Conservation (phyloP, 441 rosid species). For the Erodium chrysanthum region DNA sequence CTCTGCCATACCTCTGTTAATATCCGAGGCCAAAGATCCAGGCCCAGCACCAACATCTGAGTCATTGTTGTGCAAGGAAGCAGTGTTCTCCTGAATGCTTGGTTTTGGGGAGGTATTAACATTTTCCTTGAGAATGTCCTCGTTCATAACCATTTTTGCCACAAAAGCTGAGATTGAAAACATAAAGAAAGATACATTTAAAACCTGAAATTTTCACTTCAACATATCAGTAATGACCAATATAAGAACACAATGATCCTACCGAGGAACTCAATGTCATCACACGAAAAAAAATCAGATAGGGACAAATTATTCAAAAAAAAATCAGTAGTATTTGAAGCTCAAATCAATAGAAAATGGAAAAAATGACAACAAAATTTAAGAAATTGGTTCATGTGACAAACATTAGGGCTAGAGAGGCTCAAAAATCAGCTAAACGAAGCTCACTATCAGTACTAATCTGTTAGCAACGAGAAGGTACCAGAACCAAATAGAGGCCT, state of each 20-base stretch:
- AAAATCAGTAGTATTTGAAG: not conserved
- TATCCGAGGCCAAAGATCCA: slow-evolving; percentile 19
- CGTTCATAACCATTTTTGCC: slow-evolving; percentile 45
- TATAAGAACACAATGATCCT: not conserved
- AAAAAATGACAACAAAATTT: not conserved
- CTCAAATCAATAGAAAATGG: not conserved
- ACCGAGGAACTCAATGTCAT: not conserved
- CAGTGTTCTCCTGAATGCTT: slow-evolving; percentile 24
- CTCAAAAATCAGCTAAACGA: not conserved
- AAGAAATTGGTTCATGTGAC: not conserved
- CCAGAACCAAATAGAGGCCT: not conserved
- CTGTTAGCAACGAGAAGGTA: not conserved
- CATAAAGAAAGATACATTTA: not conserved
- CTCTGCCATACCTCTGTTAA: slow-evolving; percentile 30
- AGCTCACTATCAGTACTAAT: not conserved
- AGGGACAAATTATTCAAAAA: not conserved
- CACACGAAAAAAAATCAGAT: not conserved
- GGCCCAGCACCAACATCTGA: slow-evolving; percentile 20
- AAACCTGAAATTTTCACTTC: not conserved
- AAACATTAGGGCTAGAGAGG: not conserved
- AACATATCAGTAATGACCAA: not conserved
- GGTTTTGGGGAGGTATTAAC: slow-evolving; percentile 34
- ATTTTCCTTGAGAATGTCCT: slow-evolving; percentile 36
- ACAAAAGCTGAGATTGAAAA: slow-evolving; percentile 49
- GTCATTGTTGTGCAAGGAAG: slow-evolving; percentile 24